Evolutionary conservation across 768 basidiomycete genomes (phyloP).

Genomic region (Mycena maculata): DNA sequence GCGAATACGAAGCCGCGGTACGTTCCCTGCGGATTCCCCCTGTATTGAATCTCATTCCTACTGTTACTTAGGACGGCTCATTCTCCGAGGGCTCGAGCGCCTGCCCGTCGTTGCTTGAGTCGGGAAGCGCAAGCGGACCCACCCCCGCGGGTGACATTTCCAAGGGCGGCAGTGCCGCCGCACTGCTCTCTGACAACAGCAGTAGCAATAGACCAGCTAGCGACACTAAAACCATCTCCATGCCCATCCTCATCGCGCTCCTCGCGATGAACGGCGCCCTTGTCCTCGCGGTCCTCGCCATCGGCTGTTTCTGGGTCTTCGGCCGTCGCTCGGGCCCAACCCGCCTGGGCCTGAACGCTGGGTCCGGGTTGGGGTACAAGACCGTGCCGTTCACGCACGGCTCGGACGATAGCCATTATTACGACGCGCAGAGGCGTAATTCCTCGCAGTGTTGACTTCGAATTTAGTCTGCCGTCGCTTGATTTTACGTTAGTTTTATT

Average conservation of each 20-base stretch:
- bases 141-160: no score
- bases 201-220: not conserved
- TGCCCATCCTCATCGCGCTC: conserved; percentile 16
- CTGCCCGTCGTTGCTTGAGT: not conserved
- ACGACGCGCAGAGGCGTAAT: not conserved
- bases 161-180: not conserved
- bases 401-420: not conserved
- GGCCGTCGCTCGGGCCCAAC: not conserved
- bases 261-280: conserved; percentile 8
- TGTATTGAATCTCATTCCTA: no score
- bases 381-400: conserved; percentile 7
- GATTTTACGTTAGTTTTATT: not conserved
- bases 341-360: not conserved
- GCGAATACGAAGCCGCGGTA: no score
- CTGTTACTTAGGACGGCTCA: not conserved
- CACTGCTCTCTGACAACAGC: not conserved
- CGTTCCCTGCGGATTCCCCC: no score
- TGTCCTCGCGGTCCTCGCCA: conserved; percentile 14
- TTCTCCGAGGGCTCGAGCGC: not conserved
- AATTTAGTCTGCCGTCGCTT: not conserved
- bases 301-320: conserved; percentile 4
- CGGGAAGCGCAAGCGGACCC: no score
- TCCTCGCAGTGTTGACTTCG: not conserved
- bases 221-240: not conserved
- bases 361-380: not conserved